Evolutionary conservation across 1,284 basidiomycete genomes (phyloP), one percentile per base, ranked within the genome.

Genomic region (Cutaneotrichosporon sp.): DNA sequence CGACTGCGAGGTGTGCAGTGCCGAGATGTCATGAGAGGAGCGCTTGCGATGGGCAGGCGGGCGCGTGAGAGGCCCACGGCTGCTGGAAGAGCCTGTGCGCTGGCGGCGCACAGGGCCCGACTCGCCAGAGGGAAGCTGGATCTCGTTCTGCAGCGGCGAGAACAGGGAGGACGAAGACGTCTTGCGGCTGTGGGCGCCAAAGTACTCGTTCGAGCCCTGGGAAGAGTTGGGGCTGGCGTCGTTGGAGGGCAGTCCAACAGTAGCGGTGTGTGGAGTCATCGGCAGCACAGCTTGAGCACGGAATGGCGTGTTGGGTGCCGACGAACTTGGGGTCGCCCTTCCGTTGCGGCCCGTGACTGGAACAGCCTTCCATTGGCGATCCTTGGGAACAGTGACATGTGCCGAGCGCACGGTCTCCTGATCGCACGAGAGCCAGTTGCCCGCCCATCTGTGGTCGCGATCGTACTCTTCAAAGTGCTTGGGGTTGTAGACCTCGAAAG

Each of bases 401-500:
- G 68, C 68, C 34, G 72, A 72, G 16, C 66, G 62, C 11, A 78
- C 69, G 2, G 53, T 56, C 58, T 79, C 74, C 42, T 75, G 69
- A 29, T 73, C 72, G 50, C 76, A 77, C 14, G 72, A 66, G 1
- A 80, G 64, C 77, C 77, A 80, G 18, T 68, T 58, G 10, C 73
- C 72, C 1, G 71, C 73, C 47, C 69, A 73, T 2, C 64, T 61
- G 10, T 67, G 55, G 54, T 75, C 71, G 7, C 54, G 58, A 1
- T 55, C 29, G 9, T 66, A 38, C 20, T 65, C 60, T 16, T 60
- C 59, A 60, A 65, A 63, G 16, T 50, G 66, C 46, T 67, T 68
- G 24, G 84, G 82, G 70, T 90, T 88, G 72, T 87, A 93, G 10
- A 94, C 87, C 80, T 95, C 92, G 68, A 95, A 91, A 0, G 91